Conservation (phyloP, 2,329 filamentous ascomycete genomes). For the Aureobasidium subglaciale region DNA sequence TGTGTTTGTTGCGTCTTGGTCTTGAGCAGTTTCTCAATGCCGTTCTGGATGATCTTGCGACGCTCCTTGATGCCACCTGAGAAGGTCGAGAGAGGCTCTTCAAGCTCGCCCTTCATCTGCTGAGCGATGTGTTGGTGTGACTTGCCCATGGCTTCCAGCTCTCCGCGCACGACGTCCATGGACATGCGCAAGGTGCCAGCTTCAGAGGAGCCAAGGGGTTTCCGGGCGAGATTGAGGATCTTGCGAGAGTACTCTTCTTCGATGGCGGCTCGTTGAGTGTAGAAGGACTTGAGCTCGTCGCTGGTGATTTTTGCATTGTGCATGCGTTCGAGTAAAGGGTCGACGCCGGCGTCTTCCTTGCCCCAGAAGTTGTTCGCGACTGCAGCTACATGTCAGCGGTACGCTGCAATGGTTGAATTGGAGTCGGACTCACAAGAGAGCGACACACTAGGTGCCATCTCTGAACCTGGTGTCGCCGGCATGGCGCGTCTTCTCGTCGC, state of each 20-base stretch:
- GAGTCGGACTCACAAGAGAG: slow-evolving; percentile 27
- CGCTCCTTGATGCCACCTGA: slow-evolving; percentile 93
- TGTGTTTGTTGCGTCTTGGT: slow-evolving; percentile 87
- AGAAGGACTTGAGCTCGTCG: slow-evolving; percentile 90
- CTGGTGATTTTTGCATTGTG: slow-evolving; percentile 87
- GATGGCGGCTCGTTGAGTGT: slow-evolving; percentile 80
- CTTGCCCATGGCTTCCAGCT: slow-evolving; percentile 90
- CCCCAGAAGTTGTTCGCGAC: slow-evolving; percentile 99
- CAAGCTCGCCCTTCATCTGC: slow-evolving; percentile 94
- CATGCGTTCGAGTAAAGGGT: slow-evolving; percentile 88
- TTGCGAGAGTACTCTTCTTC: slow-evolving; percentile 96
- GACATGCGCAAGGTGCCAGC: slow-evolving; percentile 75
- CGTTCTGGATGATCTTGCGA: slow-evolving; percentile 89
- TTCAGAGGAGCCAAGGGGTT: slow-evolving; percentile 83
- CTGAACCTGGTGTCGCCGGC: slow-evolving; percentile 26
- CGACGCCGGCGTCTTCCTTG: slow-evolving; percentile 94
- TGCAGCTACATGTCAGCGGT: slow-evolving; percentile 39
- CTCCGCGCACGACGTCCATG: slow-evolving; percentile 77
- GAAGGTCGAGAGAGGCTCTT: slow-evolving; percentile 88
- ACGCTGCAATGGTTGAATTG: not conserved
- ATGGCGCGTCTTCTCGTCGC: slow-evolving; percentile 22
- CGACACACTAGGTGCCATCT: slow-evolving; percentile 30
- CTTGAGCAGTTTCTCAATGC: slow-evolving; percentile 91
- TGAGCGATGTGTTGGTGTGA: slow-evolving; percentile 81
- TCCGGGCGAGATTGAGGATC: slow-evolving; percentile 75